Evolutionary conservation across 805 yeast species (phyloP).

Genomic region (Candida dajiaensis): DNA sequence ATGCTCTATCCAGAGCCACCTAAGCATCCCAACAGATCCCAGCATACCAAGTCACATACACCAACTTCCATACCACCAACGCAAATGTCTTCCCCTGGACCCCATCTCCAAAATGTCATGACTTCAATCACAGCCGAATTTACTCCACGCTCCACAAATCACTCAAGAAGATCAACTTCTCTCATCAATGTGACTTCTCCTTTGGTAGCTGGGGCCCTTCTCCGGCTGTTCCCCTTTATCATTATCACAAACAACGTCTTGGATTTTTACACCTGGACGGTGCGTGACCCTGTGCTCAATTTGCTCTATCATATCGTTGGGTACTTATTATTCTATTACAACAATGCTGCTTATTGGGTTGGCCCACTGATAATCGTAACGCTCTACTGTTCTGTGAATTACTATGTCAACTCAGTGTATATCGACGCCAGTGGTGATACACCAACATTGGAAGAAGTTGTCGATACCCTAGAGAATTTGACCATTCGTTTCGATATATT

Average conservation of each 20-base stretch:
- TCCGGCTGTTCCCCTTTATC: slow-evolving; percentile 40
- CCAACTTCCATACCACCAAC: not conserved
- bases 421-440: slow-evolving; percentile 34
- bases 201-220: slow-evolving; percentile 17
- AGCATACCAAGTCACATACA: too few relatives aligned
- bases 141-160: not conserved
- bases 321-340: slow-evolving; percentile 32
- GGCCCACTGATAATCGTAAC: slow-evolving; percentile 30
- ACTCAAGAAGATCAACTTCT: not conserved
- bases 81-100: not conserved
- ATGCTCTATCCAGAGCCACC: not conserved
- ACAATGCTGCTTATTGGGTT: slow-evolving; percentile 23
- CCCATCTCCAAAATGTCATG: not conserved
- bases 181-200: not conserved
- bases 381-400: slow-evolving; percentile 33
- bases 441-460: slow-evolving; percentile 44
- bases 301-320: slow-evolving; percentile 32
- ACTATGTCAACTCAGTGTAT: slow-evolving; percentile 37
- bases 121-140: not conserved
- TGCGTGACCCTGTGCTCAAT: slow-evolving; percentile 36
- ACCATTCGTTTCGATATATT: slow-evolving; percentile 34
- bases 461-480: slow-evolving; percentile 38
- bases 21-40: not conserved
- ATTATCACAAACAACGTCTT: slow-evolving; percentile 35
- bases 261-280: slow-evolving; percentile 43